phyloP scores from a whole-genome alignment of 2,329 filamentous ascomycete species.

The Didymellaceae sp. region DNA sequence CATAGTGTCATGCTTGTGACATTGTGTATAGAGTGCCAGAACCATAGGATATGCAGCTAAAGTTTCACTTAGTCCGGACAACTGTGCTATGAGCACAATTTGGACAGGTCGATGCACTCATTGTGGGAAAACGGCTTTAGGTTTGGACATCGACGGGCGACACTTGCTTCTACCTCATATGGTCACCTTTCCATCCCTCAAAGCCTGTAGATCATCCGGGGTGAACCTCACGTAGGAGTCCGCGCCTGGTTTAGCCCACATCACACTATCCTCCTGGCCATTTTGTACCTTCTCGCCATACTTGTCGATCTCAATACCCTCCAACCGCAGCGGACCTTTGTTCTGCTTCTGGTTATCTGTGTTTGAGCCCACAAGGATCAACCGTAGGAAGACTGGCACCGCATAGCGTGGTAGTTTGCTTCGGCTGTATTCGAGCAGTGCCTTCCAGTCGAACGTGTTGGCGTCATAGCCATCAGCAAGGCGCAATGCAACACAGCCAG shows the following conservation, averaged over 20 bases:
- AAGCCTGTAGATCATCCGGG: conserved; percentile 22
- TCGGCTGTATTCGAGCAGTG: conserved; percentile 28
- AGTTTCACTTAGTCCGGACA: no score
- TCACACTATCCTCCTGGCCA: conserved; percentile 32
- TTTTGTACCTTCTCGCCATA: conserved; percentile 36
- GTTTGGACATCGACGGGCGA: background rate
- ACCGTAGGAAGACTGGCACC: conserved; percentile 73
- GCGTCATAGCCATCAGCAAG: conserved; percentile 54
- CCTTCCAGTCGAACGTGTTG: conserved; percentile 34
- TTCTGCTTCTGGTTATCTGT: conserved; percentile 82
- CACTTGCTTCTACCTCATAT: conserved; percentile 4
- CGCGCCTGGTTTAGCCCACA: conserved; percentile 38
- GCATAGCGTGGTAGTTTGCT: conserved; percentile 69
- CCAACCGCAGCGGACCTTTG: conserved; percentile 70
- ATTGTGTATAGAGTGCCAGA: no score
- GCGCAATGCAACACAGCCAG: conserved; percentile 61
- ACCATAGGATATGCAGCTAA: no score
- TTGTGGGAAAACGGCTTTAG: background rate
- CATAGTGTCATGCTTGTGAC: no score
- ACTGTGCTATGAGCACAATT: no score
- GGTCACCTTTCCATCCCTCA: conserved; percentile 27
- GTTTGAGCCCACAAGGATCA: conserved; percentile 63
- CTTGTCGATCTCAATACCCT: conserved; percentile 65
- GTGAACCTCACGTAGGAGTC: conserved; percentile 34
- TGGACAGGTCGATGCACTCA: no score